These are phyloP conservation scores for Quercus bicolor DNA, from an alignment of 306 rosid genomes.

Conservation along the genomic window DNA sequence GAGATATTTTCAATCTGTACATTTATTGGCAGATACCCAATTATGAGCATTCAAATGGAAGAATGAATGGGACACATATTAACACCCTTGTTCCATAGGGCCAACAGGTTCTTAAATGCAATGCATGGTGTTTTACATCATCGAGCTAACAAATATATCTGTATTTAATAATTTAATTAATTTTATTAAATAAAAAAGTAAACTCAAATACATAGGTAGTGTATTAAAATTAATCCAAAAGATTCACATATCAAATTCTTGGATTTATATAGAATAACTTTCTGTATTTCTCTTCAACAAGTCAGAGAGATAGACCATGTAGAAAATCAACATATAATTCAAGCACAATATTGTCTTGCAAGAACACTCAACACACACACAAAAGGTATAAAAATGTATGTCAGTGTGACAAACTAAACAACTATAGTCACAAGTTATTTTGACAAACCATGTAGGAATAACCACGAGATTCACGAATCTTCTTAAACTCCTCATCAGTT, in stretches of 20 bases:
- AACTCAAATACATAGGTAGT: too few species aligned
- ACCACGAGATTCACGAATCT: conserved; percentile 88
- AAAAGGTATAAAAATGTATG: neutral
- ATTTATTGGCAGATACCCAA: neutral
- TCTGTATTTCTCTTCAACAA: neutral
- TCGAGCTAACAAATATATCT: neutral
- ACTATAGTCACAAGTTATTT: neutral
- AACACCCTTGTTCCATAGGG: neutral
- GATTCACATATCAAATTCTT: too few species aligned
- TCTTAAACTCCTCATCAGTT: conserved; percentile 84
- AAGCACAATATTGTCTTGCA: neutral
- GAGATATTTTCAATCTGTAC: neutral
- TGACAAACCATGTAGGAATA: conserved; percentile 76
- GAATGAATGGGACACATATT: neutral
- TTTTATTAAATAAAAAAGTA: too few species aligned
- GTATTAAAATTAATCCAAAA: too few species aligned
- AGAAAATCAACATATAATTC: neutral
- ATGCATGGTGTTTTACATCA: neutral
- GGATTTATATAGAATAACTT: neutral
- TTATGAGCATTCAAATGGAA: neutral
- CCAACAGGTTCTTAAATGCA: neutral
- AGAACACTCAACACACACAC: neutral
- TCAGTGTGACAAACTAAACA: neutral
- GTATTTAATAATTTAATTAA: too few species aligned
- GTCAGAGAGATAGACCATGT: neutral